Evolutionary conservation across 495 filamentous ascomycete species (phyloP).

Genomic region (Hypoxylon trugodes): DNA sequence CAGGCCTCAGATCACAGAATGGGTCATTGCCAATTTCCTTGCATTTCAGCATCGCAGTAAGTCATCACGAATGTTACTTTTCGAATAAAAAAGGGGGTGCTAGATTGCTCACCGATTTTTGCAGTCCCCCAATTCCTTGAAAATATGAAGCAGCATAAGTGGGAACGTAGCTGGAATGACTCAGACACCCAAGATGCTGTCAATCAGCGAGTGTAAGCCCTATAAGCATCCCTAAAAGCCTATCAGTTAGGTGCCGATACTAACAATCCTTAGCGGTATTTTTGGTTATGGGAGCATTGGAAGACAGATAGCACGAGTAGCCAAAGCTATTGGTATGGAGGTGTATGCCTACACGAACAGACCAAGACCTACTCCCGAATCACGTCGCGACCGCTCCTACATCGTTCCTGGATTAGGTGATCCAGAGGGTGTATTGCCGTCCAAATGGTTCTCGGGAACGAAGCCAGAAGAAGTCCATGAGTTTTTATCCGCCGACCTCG

Average conservation of each 20-base stretch:
- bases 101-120: not conserved
- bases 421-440: constrained; percentile 73
- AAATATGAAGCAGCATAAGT: constrained; percentile 59
- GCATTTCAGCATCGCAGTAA: constrained; percentile 56
- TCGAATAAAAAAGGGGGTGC: too few species aligned
- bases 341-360: constrained; percentile 83
- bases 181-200: constrained; percentile 55
- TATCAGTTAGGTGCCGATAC: not conserved
- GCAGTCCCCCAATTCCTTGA: constrained; percentile 63
- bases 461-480: constrained; percentile 65
- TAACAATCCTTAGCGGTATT: constrained; percentile 64
- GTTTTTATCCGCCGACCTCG: constrained; percentile 75
- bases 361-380: constrained; percentile 60
- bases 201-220: constrained; percentile 55
- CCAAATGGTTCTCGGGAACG: constrained; percentile 75
- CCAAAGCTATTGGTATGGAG: constrained; percentile 77
- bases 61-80: too few species aligned
- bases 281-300: constrained; percentile 89
- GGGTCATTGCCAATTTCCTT: constrained; percentile 66
- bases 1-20: constrained; percentile 83
- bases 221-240: not conserved
- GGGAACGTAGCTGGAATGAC: constrained; percentile 51
- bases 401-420: constrained; percentile 82
- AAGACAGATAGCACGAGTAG: constrained; percentile 74
- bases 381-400: constrained; percentile 70